These are phyloP conservation scores for Lizonia empirigonia DNA, from an alignment of 2,329 filamentous ascomycete genomes.

Conservation along the genomic window DNA sequence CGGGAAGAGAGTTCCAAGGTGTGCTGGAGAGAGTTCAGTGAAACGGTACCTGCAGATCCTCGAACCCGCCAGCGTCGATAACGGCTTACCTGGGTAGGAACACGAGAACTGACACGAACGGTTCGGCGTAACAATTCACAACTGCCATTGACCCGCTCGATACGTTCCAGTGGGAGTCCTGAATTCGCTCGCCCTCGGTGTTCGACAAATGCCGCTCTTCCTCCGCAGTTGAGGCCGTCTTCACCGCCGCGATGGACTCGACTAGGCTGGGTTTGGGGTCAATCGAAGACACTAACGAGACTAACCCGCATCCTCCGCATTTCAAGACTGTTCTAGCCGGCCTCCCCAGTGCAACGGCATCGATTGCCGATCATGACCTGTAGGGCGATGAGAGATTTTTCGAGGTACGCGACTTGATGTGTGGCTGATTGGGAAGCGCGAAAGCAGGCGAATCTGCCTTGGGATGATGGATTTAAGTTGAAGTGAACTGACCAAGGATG, in stretches of 20 bases:
- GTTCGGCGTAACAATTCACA: not conserved
- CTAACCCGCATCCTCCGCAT: conserved; percentile 19
- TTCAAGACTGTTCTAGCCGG: conserved; percentile 19
- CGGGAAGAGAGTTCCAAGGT: not conserved
- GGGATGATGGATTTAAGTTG: conserved; percentile 3
- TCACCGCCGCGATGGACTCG: conserved; percentile 10
- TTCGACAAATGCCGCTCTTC: conserved; percentile 22
- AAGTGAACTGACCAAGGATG: not conserved
- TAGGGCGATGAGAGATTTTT: not conserved
- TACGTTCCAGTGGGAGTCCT: conserved; percentile 6
- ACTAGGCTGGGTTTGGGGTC: conserved; percentile 1
- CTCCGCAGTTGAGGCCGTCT: conserved; percentile 13
- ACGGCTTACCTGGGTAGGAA: conserved; percentile 14
- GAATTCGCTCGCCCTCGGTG: conserved; percentile 21
- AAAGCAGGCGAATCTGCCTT: not conserved
- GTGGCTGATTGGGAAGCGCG: not conserved
- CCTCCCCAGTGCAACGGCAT: conserved; percentile 10
- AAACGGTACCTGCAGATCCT: conserved; percentile 45
- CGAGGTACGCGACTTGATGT: not conserved
- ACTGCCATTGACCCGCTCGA: conserved; percentile 7
- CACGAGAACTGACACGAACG: conserved; percentile 6
- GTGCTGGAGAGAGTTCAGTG: conserved; percentile 15
- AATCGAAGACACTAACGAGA: conserved; percentile 9
- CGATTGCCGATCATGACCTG: not conserved
- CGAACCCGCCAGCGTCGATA: conserved; percentile 27